Conservation (phyloP, 208 protist genomes). For the Spongospora subterranea region DNA sequence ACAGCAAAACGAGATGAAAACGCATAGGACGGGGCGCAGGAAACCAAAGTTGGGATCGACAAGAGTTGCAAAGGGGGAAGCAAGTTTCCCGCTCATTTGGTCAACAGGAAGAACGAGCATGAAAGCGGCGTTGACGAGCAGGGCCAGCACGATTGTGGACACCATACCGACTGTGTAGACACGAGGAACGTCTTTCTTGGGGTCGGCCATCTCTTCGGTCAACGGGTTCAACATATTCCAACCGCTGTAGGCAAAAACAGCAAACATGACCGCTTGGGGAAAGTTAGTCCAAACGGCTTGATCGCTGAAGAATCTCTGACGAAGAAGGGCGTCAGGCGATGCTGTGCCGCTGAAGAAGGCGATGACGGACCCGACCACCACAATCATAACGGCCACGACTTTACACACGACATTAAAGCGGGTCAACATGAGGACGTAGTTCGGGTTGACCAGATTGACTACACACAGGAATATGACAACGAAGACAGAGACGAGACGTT, state of each 20-base stretch:
- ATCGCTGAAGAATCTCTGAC: neutral
- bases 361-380: neutral
- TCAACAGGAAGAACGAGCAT: neutral
- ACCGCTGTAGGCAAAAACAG: neutral
- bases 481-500: neutral
- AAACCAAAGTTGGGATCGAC: neutral
- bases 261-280: neutral
- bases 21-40: neutral
- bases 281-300: neutral
- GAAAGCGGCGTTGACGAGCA: slow-evolving; percentile 33
- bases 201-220: slow-evolving; percentile 6
- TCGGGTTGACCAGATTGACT: slow-evolving; percentile 43
- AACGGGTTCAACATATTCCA: slow-evolving; percentile 51
- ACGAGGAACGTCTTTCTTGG: neutral
- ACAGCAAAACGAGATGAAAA: slow-evolving; percentile 23
- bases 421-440: slow-evolving; percentile 28
- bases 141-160: neutral
- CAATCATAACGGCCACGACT: slow-evolving; percentile 33
- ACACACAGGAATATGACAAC: slow-evolving; percentile 4
- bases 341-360: neutral
- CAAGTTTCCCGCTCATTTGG: neutral
- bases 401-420: slow-evolving; percentile 50
- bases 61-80: neutral
- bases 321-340: neutral
- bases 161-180: slow-evolving; percentile 23